Percentiles rank a stretch among this genome's conserved stretches.
Conservation (phyloP, 2,329 filamentous ascomycete species). For the Fusarium sulawesiense region DNA sequence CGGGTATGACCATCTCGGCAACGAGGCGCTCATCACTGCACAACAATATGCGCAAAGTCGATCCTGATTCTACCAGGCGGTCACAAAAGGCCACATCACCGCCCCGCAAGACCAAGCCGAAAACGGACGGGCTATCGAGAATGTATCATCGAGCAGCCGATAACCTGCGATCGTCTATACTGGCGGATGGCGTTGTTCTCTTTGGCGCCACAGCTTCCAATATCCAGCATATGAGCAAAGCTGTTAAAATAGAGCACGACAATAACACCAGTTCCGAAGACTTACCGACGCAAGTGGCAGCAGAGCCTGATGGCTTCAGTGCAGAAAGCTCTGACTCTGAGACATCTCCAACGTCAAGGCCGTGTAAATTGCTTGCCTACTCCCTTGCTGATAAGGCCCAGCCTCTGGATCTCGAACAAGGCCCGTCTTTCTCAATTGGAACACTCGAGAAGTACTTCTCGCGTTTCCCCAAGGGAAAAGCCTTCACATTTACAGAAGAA, state of each 20-base stretch:
- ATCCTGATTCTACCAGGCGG: conserved; percentile 3
- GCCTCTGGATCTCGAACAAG: conserved; percentile 44
- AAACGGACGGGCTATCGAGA: conserved; percentile 38
- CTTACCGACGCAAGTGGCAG: neutral
- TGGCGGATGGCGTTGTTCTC: conserved; percentile 49
- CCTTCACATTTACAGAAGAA: conserved; percentile 48
- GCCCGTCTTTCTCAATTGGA: conserved; percentile 44
- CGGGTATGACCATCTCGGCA: conserved; percentile 32
- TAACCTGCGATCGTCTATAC: conserved; percentile 46
- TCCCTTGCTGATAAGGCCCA: conserved; percentile 43
- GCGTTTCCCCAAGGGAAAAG: conserved; percentile 47
- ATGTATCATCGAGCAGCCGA: conserved; percentile 48
- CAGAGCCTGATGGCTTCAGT: conserved; percentile 39
- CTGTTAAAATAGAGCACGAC: conserved; percentile 1
- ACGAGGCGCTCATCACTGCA: conserved; percentile 24
- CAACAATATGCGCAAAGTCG: conserved; percentile 15
- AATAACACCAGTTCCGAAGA: conserved; percentile 36
- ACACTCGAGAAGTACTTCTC: conserved; percentile 49
- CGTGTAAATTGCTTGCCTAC: conserved; percentile 47
- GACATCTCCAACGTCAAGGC: conserved; percentile 41
- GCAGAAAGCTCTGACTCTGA: conserved; percentile 49
- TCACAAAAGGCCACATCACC: conserved; percentile 1
- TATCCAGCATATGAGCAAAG: conserved; percentile 16
- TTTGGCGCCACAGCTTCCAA: conserved; percentile 46
- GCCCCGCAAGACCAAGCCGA: conserved; percentile 9